Evolutionary conservation across 805 yeast species (phyloP).

Genomic region (Lipomyces spencermartinsiae): DNA sequence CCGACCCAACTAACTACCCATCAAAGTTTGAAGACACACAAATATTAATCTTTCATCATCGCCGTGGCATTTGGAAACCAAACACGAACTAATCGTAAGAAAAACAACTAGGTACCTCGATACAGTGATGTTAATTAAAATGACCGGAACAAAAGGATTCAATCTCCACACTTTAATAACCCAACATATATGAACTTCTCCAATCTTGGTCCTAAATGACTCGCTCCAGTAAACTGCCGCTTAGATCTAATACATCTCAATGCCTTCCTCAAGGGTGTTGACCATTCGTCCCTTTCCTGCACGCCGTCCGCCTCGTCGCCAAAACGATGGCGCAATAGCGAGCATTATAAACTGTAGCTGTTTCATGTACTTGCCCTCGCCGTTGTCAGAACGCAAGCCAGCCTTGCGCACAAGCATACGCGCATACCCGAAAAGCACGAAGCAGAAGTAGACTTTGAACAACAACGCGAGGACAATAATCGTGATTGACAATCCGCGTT

Average conservation of each 20-base stretch:
- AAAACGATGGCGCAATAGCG: constrained; percentile 28
- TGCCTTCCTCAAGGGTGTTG: constrained; percentile 27
- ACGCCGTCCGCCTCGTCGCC: constrained; percentile 35
- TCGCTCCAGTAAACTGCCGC: background rate
- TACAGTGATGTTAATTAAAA: no score
- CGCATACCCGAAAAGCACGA: constrained; percentile 56
- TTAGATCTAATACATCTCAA: constrained; percentile 15
- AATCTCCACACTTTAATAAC: background rate
- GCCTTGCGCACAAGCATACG: constrained; percentile 56
- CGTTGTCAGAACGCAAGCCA: constrained; percentile 47
- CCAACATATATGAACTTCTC: no score
- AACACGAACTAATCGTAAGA: background rate
- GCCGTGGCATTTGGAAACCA: background rate
- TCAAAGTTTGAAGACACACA: background rate
- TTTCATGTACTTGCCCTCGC: constrained; percentile 26
- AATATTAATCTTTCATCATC: background rate
- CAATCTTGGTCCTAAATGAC: background rate
- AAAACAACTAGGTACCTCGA: background rate
- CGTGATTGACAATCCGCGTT: constrained; percentile 39
- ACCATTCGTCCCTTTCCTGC: constrained; percentile 38
- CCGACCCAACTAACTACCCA: constrained; percentile 1
- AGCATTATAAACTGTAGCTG: constrained; percentile 30
- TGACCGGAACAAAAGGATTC: background rate
- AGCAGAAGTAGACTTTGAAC: constrained; percentile 37
- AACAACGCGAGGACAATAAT: constrained; percentile 34